A percentile compares a stretch with the other conserved stretches of the same genome.
Evolutionary conservation across 1,284 basidiomycete genomes (phyloP).

Genomic region (Dichomitus squalens): DNA sequence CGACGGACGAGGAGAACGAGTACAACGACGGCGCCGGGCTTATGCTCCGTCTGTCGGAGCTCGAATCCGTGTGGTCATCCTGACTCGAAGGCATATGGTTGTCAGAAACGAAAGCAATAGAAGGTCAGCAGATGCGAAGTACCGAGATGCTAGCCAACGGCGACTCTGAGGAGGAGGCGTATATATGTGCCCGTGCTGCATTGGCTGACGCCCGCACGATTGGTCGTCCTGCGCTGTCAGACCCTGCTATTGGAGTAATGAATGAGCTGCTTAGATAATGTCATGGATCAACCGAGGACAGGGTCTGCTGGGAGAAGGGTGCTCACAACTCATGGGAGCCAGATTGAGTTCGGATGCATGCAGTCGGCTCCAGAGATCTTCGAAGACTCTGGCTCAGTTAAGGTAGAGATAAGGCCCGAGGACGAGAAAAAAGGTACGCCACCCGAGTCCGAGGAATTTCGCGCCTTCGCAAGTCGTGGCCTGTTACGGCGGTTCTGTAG

Average conservation of each 20-base stretch:
- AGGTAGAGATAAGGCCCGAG: constrained; percentile 19
- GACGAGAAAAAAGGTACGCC: background rate
- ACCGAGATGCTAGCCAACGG: constrained; percentile 12
- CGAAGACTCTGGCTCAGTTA: constrained; percentile 8
- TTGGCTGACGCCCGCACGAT: constrained; percentile 15
- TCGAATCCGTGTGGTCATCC: constrained; percentile 13
- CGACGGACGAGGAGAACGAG: constrained; percentile 37
- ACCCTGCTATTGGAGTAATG: constrained; percentile 7
- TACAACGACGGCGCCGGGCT: constrained; percentile 38
- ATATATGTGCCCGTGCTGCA: constrained; percentile 13
- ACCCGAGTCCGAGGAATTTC: constrained; percentile 1
- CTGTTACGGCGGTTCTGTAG: constrained; percentile 4
- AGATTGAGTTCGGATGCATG: constrained; percentile 20
- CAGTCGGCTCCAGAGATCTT: constrained; percentile 12
- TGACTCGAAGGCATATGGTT: constrained; percentile 14
- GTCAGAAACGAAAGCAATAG: constrained; percentile 2
- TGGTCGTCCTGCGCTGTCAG: constrained; percentile 11
- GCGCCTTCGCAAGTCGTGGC: constrained; percentile 1
- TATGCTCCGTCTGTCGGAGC: constrained; percentile 20
- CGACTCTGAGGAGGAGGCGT: constrained; percentile 13
- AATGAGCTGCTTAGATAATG: constrained; percentile 16
- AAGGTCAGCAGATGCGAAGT: constrained; percentile 6
- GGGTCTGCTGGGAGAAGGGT: constrained; percentile 3
- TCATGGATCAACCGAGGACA: constrained; percentile 15
- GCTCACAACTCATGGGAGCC: constrained; percentile 19